phyloP scores from a whole-genome alignment of 805 yeast genomes.

The Candida sphagnicola region DNA sequence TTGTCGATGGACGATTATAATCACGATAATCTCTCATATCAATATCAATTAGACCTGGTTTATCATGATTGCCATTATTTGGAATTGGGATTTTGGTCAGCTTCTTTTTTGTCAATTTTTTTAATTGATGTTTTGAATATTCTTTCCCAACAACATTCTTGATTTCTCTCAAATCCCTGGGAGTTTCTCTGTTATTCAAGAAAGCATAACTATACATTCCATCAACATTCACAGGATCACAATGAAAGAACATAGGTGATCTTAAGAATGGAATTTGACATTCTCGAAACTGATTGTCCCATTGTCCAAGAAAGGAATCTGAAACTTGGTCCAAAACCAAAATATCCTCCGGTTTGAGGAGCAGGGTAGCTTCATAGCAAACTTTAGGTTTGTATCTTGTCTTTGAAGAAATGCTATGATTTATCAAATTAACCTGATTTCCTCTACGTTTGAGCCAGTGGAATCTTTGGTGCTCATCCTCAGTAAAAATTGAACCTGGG shows the following conservation, averaged over 20 bases:
- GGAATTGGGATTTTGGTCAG: conserved; percentile 15
- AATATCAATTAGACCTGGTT: conserved; percentile 34
- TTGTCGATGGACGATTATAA: conserved; percentile 41
- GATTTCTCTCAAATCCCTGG: conserved; percentile 35
- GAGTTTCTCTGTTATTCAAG: conserved; percentile 21
- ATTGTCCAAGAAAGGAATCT: conserved; percentile 36
- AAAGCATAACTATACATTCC: conserved; percentile 41
- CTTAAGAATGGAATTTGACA: conserved; percentile 41
- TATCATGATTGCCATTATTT: conserved; percentile 19
- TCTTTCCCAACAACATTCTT: conserved; percentile 43
- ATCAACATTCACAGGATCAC: conserved; percentile 42
- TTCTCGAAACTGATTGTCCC: conserved; percentile 40
- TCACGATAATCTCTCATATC: conserved; percentile 43
- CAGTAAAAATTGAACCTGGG: conserved; percentile 43
- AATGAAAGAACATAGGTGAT: conserved; percentile 48
- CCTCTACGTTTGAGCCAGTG: conserved; percentile 40
- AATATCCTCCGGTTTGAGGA: conserved; percentile 23
- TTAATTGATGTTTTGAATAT: conserved; percentile 39
- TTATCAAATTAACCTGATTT: conserved; percentile 21
- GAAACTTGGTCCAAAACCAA: conserved; percentile 33
- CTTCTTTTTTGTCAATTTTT: conserved; percentile 20
- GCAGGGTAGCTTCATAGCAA: not conserved
- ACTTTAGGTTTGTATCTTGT: conserved; percentile 9
- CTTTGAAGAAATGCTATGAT: conserved; percentile 11
- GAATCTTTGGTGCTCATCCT: conserved; percentile 44